These are phyloP conservation scores for Chimonanthus salicifolius DNA, from an alignment of 164 flowering plant species.

Conservation along the genomic window DNA sequence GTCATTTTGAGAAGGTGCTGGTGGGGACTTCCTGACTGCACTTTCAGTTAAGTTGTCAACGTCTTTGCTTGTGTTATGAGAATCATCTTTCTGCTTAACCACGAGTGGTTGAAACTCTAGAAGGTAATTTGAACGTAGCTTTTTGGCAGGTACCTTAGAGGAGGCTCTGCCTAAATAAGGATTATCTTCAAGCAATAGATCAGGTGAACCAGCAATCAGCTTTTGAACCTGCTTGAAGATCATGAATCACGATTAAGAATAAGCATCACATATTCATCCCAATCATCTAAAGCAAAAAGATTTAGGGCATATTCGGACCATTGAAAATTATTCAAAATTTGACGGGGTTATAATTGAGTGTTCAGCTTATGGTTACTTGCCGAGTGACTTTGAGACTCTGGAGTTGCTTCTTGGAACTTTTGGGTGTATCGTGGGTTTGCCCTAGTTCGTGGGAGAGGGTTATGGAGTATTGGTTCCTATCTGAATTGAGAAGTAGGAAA, in stretches of 20 bases:
- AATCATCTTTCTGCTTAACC: constrained; percentile 29
- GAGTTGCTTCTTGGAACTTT: no score
- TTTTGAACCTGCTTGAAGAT: constrained; percentile 61
- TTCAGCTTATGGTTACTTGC: no score
- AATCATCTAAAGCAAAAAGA: not conserved
- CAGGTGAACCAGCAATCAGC: constrained; percentile 60
- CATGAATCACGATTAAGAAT: not conserved
- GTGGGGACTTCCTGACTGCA: constrained; percentile 40
- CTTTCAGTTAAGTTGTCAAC: constrained; percentile 38
- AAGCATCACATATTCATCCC: not conserved
- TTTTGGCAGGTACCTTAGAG: constrained; percentile 23
- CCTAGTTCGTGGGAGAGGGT: no score
- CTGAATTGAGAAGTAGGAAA: no score
- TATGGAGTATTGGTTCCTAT: no score
- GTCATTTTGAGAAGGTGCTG: constrained; percentile 33
- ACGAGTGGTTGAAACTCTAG: constrained; percentile 25
- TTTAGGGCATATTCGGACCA: not conserved
- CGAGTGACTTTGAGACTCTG: no score
- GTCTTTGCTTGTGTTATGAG: constrained; percentile 28
- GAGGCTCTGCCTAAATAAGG: constrained; percentile 20
- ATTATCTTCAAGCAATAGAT: constrained; percentile 35
- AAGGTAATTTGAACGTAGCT: constrained; percentile 26
- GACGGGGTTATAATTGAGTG: no score
- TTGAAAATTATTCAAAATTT: no score
- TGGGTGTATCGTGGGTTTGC: no score